Evolutionary conservation across 331 rosid genomes (phyloP).

Genomic region (Pyrus hybrid): DNA sequence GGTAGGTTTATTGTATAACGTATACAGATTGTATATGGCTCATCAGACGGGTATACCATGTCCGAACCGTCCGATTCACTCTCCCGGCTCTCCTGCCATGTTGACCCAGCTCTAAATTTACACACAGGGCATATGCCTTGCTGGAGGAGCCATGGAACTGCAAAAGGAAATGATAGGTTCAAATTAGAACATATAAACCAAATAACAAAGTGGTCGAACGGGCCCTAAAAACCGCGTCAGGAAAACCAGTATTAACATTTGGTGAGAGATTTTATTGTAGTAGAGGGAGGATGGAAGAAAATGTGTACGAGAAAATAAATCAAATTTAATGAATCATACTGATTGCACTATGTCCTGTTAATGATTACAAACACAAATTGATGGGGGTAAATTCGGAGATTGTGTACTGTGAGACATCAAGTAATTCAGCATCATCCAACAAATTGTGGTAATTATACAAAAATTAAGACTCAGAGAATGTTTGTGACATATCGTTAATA

Average conservation of each 20-base stretch:
- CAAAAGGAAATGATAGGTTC: no score
- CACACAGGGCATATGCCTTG: constrained; percentile 18
- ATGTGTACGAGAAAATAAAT: background rate
- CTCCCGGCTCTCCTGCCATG: constrained; percentile 54
- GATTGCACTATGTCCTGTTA: background rate
- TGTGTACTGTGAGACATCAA: background rate
- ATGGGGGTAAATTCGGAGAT: background rate
- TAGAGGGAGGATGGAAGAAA: no score
- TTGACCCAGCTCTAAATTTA: constrained; percentile 41
- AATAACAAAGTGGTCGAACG: no score
- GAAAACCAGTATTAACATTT: no score
- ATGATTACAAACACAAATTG: background rate
- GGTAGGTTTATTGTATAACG: background rate
- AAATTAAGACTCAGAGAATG: background rate
- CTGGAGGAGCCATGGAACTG: constrained; percentile 16
- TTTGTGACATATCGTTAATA: background rate
- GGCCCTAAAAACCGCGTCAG: constrained; percentile 11
- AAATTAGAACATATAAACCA: no score
- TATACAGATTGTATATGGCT: background rate
- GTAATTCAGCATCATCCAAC: background rate
- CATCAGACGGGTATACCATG: constrained; percentile 9
- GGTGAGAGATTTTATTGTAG: no score
- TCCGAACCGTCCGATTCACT: constrained; percentile 38
- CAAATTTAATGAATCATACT: background rate
- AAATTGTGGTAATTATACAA: background rate